Conservation (phyloP, 495 filamentous ascomycete genomes). For the Penicillium flavigenum region DNA sequence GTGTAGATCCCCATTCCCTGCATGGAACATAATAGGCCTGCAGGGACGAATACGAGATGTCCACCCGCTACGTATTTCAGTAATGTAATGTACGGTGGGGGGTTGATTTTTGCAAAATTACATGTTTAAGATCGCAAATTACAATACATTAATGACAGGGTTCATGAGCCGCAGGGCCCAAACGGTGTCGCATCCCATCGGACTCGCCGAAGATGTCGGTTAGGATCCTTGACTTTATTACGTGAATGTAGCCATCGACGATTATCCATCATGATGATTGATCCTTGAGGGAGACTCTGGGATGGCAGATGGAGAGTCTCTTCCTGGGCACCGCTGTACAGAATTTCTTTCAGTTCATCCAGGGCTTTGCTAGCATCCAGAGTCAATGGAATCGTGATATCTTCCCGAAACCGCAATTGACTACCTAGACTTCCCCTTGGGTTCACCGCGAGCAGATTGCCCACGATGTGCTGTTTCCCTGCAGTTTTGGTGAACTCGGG, state of each 20-base stretch:
- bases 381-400: constrained; percentile 29
- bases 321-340: not conserved
- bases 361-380: constrained; percentile 23
- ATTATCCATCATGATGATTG: constrained; percentile 41
- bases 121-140: not conserved
- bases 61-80: too few relatives aligned
- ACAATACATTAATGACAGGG: not conserved
- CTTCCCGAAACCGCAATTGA: constrained; percentile 33
- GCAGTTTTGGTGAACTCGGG: constrained; percentile 33
- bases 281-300: constrained; percentile 23
- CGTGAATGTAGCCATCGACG: constrained; percentile 39
- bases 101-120: too few relatives aligned
- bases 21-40: too few relatives aligned
- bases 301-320: constrained; percentile 25
- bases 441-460: constrained; percentile 20
- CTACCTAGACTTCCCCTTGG: not conserved
- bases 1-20: not conserved
- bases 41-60: too few relatives aligned
- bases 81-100: not conserved
- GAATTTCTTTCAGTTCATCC: constrained; percentile 23
- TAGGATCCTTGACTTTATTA: constrained; percentile 36
- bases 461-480: constrained; percentile 20
- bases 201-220: constrained; percentile 37
- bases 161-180: not conserved
- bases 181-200: constrained; percentile 35